Percentiles rank a stretch among this genome's conserved stretches.
phyloP scores from a whole-genome alignment of 257 asterid species.

The Ajuga chamaepitys region DNA sequence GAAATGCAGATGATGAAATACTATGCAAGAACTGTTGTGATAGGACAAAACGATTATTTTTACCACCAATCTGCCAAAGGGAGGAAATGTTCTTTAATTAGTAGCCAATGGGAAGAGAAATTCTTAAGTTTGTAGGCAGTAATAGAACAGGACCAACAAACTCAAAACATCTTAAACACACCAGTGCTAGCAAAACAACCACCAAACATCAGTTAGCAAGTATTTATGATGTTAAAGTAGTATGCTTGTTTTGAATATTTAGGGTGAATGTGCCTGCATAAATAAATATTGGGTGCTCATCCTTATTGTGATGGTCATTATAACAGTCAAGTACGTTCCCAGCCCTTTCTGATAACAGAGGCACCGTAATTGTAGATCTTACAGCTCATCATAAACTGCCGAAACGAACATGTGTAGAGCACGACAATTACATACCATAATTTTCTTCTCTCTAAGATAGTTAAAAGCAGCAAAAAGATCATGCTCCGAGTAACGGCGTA shows the following conservation, averaged over 20 bases:
- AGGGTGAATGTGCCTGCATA: constrained; percentile 2
- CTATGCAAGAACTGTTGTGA: constrained; percentile 73
- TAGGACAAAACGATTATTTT: constrained; percentile 55
- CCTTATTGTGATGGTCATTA: neutral
- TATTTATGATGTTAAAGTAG: neutral
- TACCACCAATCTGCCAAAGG: constrained; percentile 79
- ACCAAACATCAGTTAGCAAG: neutral
- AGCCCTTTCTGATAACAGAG: neutral
- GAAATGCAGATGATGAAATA: constrained; percentile 56
- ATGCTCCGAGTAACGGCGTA: constrained; percentile 90
- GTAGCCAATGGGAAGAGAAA: too few species aligned
- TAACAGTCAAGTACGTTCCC: constrained; percentile 1
- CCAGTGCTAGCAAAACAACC: constrained; percentile 5
- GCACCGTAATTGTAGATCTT: neutral
- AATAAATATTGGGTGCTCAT: neutral
- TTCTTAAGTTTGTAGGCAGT: constrained; percentile 15
- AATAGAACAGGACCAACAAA: constrained; percentile 8
- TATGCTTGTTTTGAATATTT: neutral
- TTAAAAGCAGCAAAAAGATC: constrained; percentile 95
- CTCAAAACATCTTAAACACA: neutral
- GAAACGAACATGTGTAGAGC: neutral
- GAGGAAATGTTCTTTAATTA: constrained; percentile 10
- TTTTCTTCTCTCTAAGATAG: constrained; percentile 80
- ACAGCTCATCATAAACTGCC: neutral
- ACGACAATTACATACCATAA: constrained; percentile 53